These are phyloP conservation scores for Gossypium davidsonii DNA, from an alignment of 441 rosid genomes.

Conservation along the genomic window DNA sequence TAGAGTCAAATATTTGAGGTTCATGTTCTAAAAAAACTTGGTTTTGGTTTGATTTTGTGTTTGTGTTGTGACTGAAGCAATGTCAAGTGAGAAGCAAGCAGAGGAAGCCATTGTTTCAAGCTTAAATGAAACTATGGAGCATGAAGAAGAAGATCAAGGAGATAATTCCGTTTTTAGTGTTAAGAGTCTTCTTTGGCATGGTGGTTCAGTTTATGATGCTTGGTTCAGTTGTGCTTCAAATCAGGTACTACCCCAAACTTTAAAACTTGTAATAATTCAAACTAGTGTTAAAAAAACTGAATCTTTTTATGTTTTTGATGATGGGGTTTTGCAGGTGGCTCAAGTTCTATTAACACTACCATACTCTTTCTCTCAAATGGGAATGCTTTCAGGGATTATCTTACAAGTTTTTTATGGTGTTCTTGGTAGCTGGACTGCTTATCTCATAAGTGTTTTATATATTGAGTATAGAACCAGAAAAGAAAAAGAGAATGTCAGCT, in stretches of 20 bases:
- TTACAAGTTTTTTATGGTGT: constrained; percentile 54
- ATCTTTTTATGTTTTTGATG: background rate
- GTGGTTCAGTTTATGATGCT: constrained; percentile 58
- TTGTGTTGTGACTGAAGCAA: constrained; percentile 23
- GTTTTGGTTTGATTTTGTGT: constrained; percentile 1
- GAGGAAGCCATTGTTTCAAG: constrained; percentile 59
- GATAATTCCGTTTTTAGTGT: constrained; percentile 22
- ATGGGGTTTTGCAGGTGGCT: constrained; percentile 39
- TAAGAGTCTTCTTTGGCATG: constrained; percentile 49
- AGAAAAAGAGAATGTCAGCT: constrained; percentile 49
- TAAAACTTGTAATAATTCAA: background rate
- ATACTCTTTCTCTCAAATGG: constrained; percentile 63
- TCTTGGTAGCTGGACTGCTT: constrained; percentile 65
- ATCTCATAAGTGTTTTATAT: constrained; percentile 59
- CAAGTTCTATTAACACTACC: constrained; percentile 57
- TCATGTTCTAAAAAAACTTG: background rate
- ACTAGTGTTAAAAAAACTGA: background rate
- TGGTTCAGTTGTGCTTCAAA: constrained; percentile 64
- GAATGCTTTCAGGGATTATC: constrained; percentile 58
- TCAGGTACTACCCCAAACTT: constrained; percentile 31
- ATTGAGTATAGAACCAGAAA: constrained; percentile 47
- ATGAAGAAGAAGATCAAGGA: constrained; percentile 26
- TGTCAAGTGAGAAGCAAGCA: constrained; percentile 38
- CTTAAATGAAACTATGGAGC: constrained; percentile 27
- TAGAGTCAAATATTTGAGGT: background rate